phyloP scores from a whole-genome alignment of 1,284 basidiomycete species.

The Apiotrichum brassicae region DNA sequence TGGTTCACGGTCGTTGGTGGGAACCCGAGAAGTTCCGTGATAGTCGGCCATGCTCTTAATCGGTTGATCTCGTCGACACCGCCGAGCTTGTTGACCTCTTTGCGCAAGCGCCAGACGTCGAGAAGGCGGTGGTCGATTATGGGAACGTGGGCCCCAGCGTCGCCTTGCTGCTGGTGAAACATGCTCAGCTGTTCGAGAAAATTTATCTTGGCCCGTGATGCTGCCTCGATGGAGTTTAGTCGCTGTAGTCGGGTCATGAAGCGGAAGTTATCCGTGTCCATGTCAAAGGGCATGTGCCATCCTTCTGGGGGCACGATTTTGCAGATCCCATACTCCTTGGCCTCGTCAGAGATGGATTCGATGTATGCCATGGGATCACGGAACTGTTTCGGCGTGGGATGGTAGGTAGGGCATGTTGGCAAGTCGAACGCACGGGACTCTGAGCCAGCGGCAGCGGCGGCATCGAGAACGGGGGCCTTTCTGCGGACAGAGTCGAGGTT shows the following conservation, averaged over 20 bases:
- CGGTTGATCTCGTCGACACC: constrained; percentile 71
- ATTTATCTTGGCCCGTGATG: constrained; percentile 91
- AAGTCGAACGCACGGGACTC: constrained; percentile 67
- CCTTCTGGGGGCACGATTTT: constrained; percentile 90
- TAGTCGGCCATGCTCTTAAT: constrained; percentile 75
- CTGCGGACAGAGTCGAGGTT: constrained; percentile 30
- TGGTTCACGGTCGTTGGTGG: constrained; percentile 53
- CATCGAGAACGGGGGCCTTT: constrained; percentile 16
- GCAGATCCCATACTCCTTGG: constrained; percentile 79
- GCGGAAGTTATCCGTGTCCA: constrained; percentile 67
- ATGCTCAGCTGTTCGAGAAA: constrained; percentile 94
- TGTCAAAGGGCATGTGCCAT: constrained; percentile 96
- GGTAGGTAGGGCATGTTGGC: constrained; percentile 82
- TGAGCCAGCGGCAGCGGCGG: constrained; percentile 19
- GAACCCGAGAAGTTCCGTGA: constrained; percentile 76
- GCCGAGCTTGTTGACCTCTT: constrained; percentile 80
- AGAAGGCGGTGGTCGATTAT: constrained; percentile 85
- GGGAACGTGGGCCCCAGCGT: constrained; percentile 77
- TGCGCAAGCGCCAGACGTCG: constrained; percentile 87
- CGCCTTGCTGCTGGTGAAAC: constrained; percentile 83
- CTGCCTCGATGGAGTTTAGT: constrained; percentile 94
- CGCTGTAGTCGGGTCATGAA: constrained; percentile 94
- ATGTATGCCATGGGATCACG: constrained; percentile 95
- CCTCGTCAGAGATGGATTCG: constrained; percentile 69
- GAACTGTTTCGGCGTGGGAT: constrained; percentile 84